Conservation (phyloP, 441 rosid genomes). For the Pelargonium citronellum region DNA sequence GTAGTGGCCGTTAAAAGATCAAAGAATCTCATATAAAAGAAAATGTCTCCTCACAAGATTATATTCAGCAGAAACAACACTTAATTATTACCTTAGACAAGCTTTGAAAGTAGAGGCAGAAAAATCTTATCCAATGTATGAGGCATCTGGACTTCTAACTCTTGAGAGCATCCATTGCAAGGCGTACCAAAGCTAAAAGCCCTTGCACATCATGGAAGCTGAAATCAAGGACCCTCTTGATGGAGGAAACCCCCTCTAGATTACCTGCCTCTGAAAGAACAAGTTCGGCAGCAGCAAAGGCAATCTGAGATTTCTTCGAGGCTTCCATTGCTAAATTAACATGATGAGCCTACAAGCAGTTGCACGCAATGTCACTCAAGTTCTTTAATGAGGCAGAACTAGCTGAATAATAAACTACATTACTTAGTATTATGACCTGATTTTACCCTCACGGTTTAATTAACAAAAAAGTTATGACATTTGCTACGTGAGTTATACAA, state of each 20-base stretch:
- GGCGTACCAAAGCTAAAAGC: conserved; percentile 6
- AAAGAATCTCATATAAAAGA: not conserved
- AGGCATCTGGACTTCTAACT: not conserved
- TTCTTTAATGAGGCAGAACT: not conserved
- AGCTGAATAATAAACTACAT: not conserved
- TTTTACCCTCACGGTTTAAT: not conserved
- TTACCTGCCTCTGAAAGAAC: conserved; percentile 8
- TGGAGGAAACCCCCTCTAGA: conserved; percentile 10
- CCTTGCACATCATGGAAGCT: conserved; percentile 10
- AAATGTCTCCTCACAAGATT: not conserved
- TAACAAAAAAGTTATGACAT: not conserved
- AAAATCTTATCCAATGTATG: no score
- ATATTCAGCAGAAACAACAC: not conserved
- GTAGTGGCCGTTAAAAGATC: not conserved
- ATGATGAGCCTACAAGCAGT: conserved; percentile 9
- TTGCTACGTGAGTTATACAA: not conserved
- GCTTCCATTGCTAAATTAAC: conserved; percentile 12
- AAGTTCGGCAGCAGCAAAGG: conserved; percentile 5
- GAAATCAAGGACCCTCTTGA: conserved; percentile 11
- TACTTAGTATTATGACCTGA: not conserved
- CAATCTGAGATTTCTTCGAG: conserved; percentile 6
- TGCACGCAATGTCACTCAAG: not conserved
- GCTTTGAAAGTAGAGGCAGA: not conserved
- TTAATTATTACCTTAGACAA: not conserved
- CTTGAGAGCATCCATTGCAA: conserved; percentile 10